Conservation (phyloP, 768 basidiomycete species). For the Lyophyllum semitale region DNA sequence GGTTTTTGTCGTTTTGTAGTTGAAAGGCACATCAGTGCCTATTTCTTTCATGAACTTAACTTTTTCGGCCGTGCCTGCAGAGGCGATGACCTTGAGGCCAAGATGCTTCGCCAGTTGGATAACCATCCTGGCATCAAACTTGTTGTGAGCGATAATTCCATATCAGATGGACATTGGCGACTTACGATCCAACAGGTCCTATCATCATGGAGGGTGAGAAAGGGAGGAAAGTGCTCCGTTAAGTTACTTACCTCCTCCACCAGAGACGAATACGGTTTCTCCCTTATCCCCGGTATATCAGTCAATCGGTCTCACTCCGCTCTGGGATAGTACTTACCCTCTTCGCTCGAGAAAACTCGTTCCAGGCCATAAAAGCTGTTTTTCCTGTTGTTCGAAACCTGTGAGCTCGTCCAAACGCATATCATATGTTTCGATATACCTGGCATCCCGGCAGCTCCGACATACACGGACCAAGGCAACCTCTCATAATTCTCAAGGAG, state of each 20-base stretch:
- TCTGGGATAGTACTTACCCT: conserved; percentile 23
- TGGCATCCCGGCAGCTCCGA: conserved; percentile 59
- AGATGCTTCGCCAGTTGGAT: conserved; percentile 52
- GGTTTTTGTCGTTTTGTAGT: conserved; percentile 66
- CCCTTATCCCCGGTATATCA: conserved; percentile 25
- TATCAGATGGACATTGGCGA: neutral
- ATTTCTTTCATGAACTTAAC: conserved; percentile 58
- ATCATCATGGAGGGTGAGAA: conserved; percentile 11
- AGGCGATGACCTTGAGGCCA: conserved; percentile 67
- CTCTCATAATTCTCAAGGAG: conserved; percentile 42
- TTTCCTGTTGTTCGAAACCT: conserved; percentile 23
- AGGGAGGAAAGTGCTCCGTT: neutral
- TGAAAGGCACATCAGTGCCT: conserved; percentile 71
- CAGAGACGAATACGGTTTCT: conserved; percentile 40
- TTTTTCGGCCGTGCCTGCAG: conserved; percentile 73
- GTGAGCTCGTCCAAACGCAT: neutral
- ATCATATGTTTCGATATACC: conserved; percentile 30
- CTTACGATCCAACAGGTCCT: conserved; percentile 40
- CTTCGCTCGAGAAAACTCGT: conserved; percentile 38
- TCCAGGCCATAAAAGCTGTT: conserved; percentile 43
- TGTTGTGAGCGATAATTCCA: neutral
- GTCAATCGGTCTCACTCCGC: neutral
- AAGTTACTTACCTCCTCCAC: conserved; percentile 33
- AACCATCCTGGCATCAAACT: conserved; percentile 34
- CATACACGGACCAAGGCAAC: conserved; percentile 49